Evolutionary conservation across 2,329 filamentous ascomycete species (phyloP).

Genomic region (Ascochyta viciae-villosae): DNA sequence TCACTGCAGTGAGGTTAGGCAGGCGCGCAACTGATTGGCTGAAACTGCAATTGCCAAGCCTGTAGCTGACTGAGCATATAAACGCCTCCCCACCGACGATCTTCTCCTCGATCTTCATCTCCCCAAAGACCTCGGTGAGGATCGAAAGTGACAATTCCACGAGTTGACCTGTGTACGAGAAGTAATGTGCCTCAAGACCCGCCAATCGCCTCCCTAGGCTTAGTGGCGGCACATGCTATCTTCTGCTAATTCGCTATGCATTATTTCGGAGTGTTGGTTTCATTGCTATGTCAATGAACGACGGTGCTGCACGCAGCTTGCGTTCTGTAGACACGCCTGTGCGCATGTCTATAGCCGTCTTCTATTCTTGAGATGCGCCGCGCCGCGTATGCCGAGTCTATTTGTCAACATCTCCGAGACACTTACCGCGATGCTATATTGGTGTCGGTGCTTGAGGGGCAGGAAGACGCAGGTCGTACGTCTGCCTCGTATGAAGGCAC

Average conservation of each 20-base stretch:
- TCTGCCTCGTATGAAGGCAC: conserved; percentile 5
- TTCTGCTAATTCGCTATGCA: conserved; percentile 13
- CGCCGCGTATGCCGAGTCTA: conserved; percentile 14
- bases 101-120: conserved; percentile 17
- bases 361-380: conserved; percentile 12
- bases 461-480: conserved; percentile 11
- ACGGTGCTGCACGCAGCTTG: conserved; percentile 9
- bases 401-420: conserved; percentile 12
- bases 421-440: conserved; percentile 8
- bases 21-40: conserved; percentile 4
- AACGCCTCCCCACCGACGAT: conserved; percentile 20
- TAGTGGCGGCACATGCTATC: conserved; percentile 18
- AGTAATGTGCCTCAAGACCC: conserved; percentile 12
- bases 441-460: conserved; percentile 11
- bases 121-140: conserved; percentile 6
- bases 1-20: neutral
- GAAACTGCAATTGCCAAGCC: neutral
- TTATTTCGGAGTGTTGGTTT: neutral
- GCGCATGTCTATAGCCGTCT: conserved; percentile 8
- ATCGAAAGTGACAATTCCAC: conserved; percentile 10
- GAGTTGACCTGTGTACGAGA: conserved; percentile 4
- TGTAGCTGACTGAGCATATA: conserved; percentile 9
- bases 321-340: conserved; percentile 15
- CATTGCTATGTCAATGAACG: conserved; percentile 8
- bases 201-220: conserved; percentile 13